Evolutionary conservation across 2,329 filamentous ascomycete genomes (phyloP).

Genomic region (Ophiostoma quercus): DNA sequence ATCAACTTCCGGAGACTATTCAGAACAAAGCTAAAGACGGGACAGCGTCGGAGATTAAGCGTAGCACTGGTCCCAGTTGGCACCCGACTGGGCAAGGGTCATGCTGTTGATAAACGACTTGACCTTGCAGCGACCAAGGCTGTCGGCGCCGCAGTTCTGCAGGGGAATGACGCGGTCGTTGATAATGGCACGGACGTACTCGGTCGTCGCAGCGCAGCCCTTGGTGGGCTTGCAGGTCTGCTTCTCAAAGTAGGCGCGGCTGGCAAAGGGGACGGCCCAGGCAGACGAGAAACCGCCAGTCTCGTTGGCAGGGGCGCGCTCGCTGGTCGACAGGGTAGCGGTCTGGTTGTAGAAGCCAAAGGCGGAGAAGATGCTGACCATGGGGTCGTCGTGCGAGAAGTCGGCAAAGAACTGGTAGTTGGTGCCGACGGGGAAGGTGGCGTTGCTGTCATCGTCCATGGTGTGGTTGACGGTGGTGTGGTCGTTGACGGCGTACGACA

Average conservation of each 20-base stretch:
- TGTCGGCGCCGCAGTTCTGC: conserved; percentile 63
- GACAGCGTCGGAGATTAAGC: not conserved
- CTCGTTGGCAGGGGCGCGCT: conserved; percentile 44
- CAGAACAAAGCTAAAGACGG: not conserved
- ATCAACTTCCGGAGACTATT: not conserved
- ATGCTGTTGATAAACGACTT: conserved; percentile 68
- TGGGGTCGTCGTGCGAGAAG: conserved; percentile 87
- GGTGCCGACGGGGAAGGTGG: conserved; percentile 67
- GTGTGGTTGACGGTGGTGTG: conserved; percentile 72
- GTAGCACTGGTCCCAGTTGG: conserved; percentile 65
- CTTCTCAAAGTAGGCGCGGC: conserved; percentile 81
- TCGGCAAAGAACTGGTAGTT: conserved; percentile 66
- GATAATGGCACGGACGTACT: conserved; percentile 71
- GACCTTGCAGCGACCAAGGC: conserved; percentile 64
- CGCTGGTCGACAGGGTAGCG: conserved; percentile 47
- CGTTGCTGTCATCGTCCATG: conserved; percentile 53
- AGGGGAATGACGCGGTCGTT: conserved; percentile 78
- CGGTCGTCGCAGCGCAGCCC: conserved; percentile 44
- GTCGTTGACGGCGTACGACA: conserved; percentile 59
- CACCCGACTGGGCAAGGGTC: conserved; percentile 65
- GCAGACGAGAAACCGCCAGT: conserved; percentile 65
- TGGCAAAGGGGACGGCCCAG: conserved; percentile 78
- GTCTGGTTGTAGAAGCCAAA: conserved; percentile 66
- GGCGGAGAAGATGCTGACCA: conserved; percentile 70
- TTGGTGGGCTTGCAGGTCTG: conserved; percentile 55